These are phyloP conservation scores for Penicillium odoratum DNA, from an alignment of 495 filamentous ascomycete species.

Conservation along the genomic window DNA sequence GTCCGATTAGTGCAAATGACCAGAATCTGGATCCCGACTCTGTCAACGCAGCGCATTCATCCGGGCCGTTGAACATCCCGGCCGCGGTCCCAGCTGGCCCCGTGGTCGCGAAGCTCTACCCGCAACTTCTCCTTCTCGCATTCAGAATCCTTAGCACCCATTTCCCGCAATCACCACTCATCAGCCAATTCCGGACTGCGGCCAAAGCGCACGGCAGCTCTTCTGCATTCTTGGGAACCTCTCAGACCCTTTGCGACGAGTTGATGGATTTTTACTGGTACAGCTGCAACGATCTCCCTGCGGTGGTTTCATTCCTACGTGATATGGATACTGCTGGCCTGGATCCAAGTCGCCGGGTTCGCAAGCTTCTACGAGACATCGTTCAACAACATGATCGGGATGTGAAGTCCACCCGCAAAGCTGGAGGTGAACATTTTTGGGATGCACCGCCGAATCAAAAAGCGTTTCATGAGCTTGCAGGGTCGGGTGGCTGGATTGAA, in stretches of 20 bases:
- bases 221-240: constrained; percentile 72
- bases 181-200: constrained; percentile 62
- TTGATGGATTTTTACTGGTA: constrained; percentile 65
- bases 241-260: constrained; percentile 73
- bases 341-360: constrained; percentile 58
- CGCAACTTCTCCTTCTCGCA: constrained; percentile 60
- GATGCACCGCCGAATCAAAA: constrained; percentile 35
- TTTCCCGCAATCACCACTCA: constrained; percentile 62
- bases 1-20: background rate
- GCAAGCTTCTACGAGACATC: constrained; percentile 46
- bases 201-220: constrained; percentile 69
- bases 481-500: constrained; percentile 33
- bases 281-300: constrained; percentile 58
- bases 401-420: constrained; percentile 8
- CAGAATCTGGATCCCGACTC: background rate
- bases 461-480: constrained; percentile 31
- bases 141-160: constrained; percentile 61
- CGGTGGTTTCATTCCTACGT: constrained; percentile 60
- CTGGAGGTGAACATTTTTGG: constrained; percentile 37
- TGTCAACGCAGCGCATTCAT: background rate
- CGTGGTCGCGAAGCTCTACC: constrained; percentile 67
- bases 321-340: constrained; percentile 80
- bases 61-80: constrained; percentile 31
- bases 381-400: constrained; percentile 25
- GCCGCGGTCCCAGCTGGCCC: constrained; percentile 43